phyloP scores from a whole-genome alignment of 2,329 filamentous ascomycete species.

The Nemania sp. region DNA sequence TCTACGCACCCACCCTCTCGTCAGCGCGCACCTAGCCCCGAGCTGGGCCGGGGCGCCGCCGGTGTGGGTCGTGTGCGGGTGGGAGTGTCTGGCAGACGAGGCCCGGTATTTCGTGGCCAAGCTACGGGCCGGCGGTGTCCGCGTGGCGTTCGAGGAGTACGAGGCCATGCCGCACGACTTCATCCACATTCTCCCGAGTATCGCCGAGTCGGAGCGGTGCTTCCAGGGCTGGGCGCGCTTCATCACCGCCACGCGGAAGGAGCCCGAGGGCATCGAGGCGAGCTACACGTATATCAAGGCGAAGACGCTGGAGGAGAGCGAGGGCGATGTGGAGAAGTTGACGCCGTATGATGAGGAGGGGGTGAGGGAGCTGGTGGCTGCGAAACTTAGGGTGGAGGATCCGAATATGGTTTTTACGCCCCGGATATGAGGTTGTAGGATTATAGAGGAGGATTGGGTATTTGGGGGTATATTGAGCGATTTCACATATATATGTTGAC shows the following conservation, averaged over 20 bases:
- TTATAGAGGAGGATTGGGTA: no score
- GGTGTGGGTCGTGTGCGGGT: constrained; percentile 74
- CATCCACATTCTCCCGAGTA: constrained; percentile 62
- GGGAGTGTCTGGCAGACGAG: constrained; percentile 80
- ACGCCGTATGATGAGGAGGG: constrained; percentile 59
- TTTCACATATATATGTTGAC: not conserved
- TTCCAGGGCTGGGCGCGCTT: constrained; percentile 69
- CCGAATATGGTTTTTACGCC: constrained; percentile 29
- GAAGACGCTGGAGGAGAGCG: constrained; percentile 63
- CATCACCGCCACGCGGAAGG: constrained; percentile 56
- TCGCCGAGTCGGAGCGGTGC: constrained; percentile 63
- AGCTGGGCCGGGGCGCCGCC: constrained; percentile 75
- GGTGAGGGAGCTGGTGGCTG: constrained; percentile 55
- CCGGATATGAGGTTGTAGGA: constrained; percentile 37
- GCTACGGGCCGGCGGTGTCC: constrained; percentile 67
- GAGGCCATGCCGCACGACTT: constrained; percentile 84
- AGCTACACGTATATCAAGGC: constrained; percentile 62
- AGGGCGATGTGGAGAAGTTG: constrained; percentile 58
- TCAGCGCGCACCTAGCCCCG: constrained; percentile 67
- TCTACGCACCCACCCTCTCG: constrained; percentile 74
- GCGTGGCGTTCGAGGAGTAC: constrained; percentile 76
- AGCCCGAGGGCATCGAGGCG: constrained; percentile 52
- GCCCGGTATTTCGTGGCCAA: constrained; percentile 69
- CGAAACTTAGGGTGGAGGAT: constrained; percentile 44
- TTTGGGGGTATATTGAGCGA: not conserved